A percentile compares a stretch with the other conserved stretches of the same genome.
phyloP scores from a whole-genome alignment of 257 asterid species.

The Jaltomata sinuosa region DNA sequence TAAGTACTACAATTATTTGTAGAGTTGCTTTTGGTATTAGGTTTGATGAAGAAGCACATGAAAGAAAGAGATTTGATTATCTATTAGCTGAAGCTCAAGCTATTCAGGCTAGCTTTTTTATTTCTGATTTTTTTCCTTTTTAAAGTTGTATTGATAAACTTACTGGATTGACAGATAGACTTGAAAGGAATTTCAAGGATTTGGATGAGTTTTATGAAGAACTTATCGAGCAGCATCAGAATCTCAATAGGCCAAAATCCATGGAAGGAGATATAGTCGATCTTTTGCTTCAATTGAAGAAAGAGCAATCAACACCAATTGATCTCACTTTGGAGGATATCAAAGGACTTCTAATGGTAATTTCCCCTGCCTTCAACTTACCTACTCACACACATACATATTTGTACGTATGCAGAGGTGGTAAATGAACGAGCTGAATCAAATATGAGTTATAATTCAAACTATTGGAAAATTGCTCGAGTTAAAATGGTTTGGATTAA shows the following conservation, averaged over 20 bases:
- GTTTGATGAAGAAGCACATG: background rate
- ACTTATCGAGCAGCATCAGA: constrained; percentile 8
- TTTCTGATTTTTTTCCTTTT: constrained; percentile 5
- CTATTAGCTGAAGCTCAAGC: background rate
- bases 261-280: constrained; percentile 14
- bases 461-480: no score
- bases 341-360: constrained; percentile 10
- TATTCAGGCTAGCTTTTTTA: background rate
- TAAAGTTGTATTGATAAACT: constrained; percentile 16
- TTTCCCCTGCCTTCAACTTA: background rate
- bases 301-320: background rate
- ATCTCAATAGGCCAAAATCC: background rate
- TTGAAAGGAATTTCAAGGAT: background rate
- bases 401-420: no score
- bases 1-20: background rate
- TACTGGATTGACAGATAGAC: background rate
- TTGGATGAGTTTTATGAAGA: constrained; percentile 15
- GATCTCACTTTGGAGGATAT: constrained; percentile 6
- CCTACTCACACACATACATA: no score
- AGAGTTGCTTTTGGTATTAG: background rate
- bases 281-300: constrained; percentile 3
- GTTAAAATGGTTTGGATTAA: background rate
- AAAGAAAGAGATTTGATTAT: background rate
- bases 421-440: no score
- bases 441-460: no score